These are phyloP conservation scores for Centrapalus pauciflorus DNA, from an alignment of 129 eudicot genomes.

Conservation along the genomic window DNA sequence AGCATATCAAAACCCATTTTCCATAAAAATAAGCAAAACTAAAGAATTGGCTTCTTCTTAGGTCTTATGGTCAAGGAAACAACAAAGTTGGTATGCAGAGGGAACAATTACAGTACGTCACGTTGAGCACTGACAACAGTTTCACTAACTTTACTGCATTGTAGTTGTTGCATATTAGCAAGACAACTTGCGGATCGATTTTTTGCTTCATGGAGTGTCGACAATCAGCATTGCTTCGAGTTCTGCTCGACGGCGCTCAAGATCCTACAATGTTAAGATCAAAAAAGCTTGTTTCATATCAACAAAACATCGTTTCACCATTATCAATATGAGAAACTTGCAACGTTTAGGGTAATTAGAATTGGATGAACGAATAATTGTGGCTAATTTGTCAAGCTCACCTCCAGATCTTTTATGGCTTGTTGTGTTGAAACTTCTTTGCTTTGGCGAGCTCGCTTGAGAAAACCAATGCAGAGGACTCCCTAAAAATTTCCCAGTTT, in stretches of 20 bases:
- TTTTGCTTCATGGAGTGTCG: slow-evolving; percentile 40
- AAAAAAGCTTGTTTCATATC: background rate
- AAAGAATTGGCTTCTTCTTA: slow-evolving; percentile 17
- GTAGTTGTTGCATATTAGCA: background rate
- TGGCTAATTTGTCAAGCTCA: slow-evolving; percentile 20
- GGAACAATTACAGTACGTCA: background rate
- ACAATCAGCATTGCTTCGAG: slow-evolving; percentile 60
- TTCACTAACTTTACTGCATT: slow-evolving; percentile 4
- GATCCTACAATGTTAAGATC: slow-evolving; percentile 45
- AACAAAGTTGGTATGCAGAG: background rate
- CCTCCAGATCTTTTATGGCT: slow-evolving; percentile 86
- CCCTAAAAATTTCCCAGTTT: slow-evolving; percentile 39
- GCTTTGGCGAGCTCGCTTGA: slow-evolving; percentile 81
- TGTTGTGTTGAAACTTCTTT: slow-evolving; percentile 64
- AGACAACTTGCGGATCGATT: background rate
- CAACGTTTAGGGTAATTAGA: background rate
- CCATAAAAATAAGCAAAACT: slow-evolving; percentile 13
- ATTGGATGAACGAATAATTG: background rate
- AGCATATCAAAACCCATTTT: slow-evolving; percentile 5
- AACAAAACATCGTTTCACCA: background rate
- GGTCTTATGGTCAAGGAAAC: slow-evolving; percentile 18
- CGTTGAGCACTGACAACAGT: background rate
- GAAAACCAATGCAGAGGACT: slow-evolving; percentile 70
- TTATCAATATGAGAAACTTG: background rate
- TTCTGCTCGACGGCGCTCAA: slow-evolving; percentile 70